Evolutionary conservation across 2,329 filamentous ascomycete species (phyloP), one percentile per base, ranked within the genome.

Genomic region (Colletotrichum truncatum): DNA sequence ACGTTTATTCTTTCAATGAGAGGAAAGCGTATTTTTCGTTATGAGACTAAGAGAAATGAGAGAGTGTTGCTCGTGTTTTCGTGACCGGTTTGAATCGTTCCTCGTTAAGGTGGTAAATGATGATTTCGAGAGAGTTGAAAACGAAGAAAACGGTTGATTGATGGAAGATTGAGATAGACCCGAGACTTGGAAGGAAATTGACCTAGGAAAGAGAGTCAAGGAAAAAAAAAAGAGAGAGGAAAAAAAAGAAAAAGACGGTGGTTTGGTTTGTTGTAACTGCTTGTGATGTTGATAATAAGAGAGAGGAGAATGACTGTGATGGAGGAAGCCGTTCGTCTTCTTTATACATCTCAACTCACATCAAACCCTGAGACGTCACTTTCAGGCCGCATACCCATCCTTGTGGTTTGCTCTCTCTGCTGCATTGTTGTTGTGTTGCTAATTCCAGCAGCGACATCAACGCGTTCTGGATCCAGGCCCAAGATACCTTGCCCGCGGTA

Each of bases 161-260:
- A 43, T n/a, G 32, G 28, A 58, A n/a, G n/a, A n/a, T n/a, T n/a
- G 58, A 41, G 25, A 49, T 56, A 66, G 66, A 48, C 66, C 60
- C 57, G 49, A 70, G 63, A 70, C 69, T 65, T 36, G 28, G 46
- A 43, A 61, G 61, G 51, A 70, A 69, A 71, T 39, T 60, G 57
- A 68, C 56, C 64, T 58, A 66, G 64, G 70, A 72, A 65, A 73
- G 66, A 68, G 67, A 70, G 56, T 67, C 60, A 69, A 71, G 67
- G 51, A 61, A 52, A 60, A 56, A 66, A 68, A 57, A 70, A 30
- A 68, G 41, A 67, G 56, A 70, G 46, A 70, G 61, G 70, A 60
- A 70, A 70, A 61, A 68, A 69, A 72, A 68, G 60, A 46, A 66
- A 67, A 66, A 59, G 71, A 68, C 45, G 57, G 64, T 68, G 70